Conservation (phyloP, 345 rosid genomes). For the Trapa incisa region DNA sequence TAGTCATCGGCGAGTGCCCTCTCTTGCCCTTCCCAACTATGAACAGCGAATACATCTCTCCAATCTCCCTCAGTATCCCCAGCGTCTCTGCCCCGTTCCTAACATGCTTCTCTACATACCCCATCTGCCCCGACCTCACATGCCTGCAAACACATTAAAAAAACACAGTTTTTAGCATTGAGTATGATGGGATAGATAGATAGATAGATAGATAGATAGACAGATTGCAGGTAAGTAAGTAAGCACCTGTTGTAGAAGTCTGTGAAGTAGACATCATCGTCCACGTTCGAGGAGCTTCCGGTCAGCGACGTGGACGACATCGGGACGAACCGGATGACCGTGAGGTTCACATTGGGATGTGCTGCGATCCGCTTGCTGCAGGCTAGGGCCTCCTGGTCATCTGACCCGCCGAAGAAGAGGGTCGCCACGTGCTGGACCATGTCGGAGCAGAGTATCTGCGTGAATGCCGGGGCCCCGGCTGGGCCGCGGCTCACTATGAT, state of each 20-base stretch:
- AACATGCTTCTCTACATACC: conserved; percentile 42
- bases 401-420: conserved; percentile 79
- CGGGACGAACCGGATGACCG: conserved; percentile 43
- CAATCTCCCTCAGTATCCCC: conserved; percentile 33
- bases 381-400: conserved; percentile 82
- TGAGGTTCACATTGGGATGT: conserved; percentile 34
- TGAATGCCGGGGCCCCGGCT: conserved; percentile 45
- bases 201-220: too few relatives aligned
- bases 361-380: conserved; percentile 42
- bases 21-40: conserved; percentile 56
- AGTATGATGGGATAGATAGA: background rate
- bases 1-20: conserved; percentile 32
- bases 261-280: conserved; percentile 38
- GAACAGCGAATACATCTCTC: conserved; percentile 42
- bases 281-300: conserved; percentile 28
- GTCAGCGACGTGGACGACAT: conserved; percentile 4
- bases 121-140: conserved; percentile 44
- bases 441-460: conserved; percentile 33
- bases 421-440: conserved; percentile 45
- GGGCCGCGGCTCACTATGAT: conserved; percentile 53
- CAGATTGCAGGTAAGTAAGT: background rate
- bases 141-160: conserved; percentile 18
- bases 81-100: conserved; percentile 31
- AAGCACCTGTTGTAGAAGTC: conserved; percentile 43
- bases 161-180: background rate